Base-by-base conservation (phyloP, 2,329 filamentous ascomycete genomes). In the Diaporthe ampelina region DNA sequence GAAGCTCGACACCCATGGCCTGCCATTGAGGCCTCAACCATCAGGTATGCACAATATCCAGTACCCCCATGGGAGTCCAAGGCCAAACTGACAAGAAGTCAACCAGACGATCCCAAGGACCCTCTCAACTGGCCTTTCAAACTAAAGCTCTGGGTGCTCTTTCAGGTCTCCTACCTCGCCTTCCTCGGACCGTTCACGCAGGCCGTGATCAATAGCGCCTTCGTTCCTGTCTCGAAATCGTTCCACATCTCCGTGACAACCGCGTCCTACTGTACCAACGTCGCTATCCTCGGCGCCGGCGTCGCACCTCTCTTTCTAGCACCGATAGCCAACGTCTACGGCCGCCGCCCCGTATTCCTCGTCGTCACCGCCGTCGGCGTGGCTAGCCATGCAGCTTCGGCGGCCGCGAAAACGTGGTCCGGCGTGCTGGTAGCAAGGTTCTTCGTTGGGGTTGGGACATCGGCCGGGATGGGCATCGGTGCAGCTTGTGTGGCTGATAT, bases 81-180 rank as follows among this genome's bases (percentile, higher is more conserved):
- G 2, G 13, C 6, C 35, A 35, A n/a, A 43, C 40, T 68, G 26
- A 68, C 50, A 26, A 26, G 8, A 29, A 1, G 52, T 17, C 19
- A 24, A 2, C 11, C 50, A 68, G 43, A 68, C 17, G 58, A 61
- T 13, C 5, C 58, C 15, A 61, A 61, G 15, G 58, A 61, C 15
- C 63, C 63, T 54, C 43, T 68, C 45, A 68, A 68, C 35, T 68
- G 63, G 63, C 32, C 63, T 3, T 54, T 26, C 29, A 10, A 13
- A 15, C 45, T 54, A 15, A 68, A 68, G 63, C 50, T 68, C 26
- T 68, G 43, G 43, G 63, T 68, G 17, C 63, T 68, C 63, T 52
- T 54, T 29, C 50, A 68, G 13, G 63, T 68, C 50, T 68, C 43
- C 24, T 68, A 54, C 24, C 43, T 68, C 43, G 63, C 63, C 11